Conservation (phyloP, 331 rosid species). For the Quercus phellos region DNA sequence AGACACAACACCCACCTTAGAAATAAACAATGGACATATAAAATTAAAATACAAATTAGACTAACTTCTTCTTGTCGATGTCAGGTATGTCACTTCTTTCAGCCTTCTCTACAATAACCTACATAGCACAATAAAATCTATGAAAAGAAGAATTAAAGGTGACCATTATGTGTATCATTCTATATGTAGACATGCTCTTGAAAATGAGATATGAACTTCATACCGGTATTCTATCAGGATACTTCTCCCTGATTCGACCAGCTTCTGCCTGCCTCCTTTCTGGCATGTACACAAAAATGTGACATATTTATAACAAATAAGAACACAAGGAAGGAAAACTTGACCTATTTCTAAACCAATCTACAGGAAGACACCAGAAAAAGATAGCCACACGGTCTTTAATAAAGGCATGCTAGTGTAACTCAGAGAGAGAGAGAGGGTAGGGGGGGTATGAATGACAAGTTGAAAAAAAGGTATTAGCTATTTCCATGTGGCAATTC, state of each 20-base stretch:
- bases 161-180: neutral
- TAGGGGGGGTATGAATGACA: neutral
- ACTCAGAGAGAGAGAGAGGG: no score
- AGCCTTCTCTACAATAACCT: conserved; percentile 56
- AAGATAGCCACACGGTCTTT: neutral
- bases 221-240: conserved; percentile 51
- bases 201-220: conserved; percentile 1
- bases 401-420: neutral
- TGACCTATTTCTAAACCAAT: neutral
- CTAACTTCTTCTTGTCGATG: conserved; percentile 52
- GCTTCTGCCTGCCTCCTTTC: conserved; percentile 58
- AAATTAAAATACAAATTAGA: neutral
- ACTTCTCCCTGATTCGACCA: conserved; percentile 50
- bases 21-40: neutral
- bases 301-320: neutral
- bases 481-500: neutral
- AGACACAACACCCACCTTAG: neutral
- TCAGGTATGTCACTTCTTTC: conserved; percentile 48
- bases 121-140: neutral
- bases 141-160: neutral
- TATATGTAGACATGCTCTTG: neutral
- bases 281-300: neutral
- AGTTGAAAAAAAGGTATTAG: neutral
- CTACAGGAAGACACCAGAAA: neutral
- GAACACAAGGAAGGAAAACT: neutral